Percentiles rank a stretch among this genome's conserved stretches.
phyloP scores from a whole-genome alignment of 2,329 filamentous ascomycete genomes.

The Fusarium sp. region DNA sequence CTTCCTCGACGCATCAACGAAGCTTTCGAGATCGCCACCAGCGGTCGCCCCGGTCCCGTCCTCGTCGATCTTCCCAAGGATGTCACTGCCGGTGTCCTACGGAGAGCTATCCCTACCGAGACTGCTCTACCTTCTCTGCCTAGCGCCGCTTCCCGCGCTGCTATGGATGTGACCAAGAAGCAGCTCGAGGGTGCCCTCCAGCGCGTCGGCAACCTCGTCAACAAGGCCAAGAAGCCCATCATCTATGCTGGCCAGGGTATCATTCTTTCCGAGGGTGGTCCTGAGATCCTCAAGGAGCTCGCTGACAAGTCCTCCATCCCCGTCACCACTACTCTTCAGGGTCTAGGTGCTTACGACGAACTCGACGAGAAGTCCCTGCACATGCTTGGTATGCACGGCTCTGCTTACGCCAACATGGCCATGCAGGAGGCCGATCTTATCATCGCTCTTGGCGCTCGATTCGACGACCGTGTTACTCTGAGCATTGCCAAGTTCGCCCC shows the following conservation, averaged over 20 bases:
- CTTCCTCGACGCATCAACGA: conserved; percentile 94
- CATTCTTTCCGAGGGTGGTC: conserved; percentile 80
- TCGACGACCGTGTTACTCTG: conserved; percentile 93
- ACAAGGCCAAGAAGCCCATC: conserved; percentile 90
- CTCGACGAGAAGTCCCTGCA: conserved; percentile 92
- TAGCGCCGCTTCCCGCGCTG: conserved; percentile 85
- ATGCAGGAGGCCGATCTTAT: conserved; percentile 98
- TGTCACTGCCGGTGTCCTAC: conserved; percentile 85
- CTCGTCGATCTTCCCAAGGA: conserved; percentile 97
- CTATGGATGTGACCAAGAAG: conserved; percentile 72
- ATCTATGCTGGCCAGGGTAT: conserved; percentile 96
- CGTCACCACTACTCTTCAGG: conserved; percentile 95
- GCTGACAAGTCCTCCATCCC: conserved; percentile 90
- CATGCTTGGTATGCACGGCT: conserved; percentile 99
- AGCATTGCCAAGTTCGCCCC: conserved; percentile 89
- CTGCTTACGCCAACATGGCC: conserved; percentile 96
- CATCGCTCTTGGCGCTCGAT: conserved; percentile 90
- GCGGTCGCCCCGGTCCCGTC: conserved; percentile 91
- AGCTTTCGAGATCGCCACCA: conserved; percentile 97
- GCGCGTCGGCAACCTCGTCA: conserved; percentile 84
- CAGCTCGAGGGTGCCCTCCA: conserved; percentile 78
- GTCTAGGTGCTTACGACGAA: conserved; percentile 91
- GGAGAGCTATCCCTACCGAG: conserved; percentile 81
- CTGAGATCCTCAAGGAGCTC: conserved; percentile 83
- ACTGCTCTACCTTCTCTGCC: conserved; percentile 81